Evolutionary conservation across 2,329 filamentous ascomycete genomes (phyloP), one percentile per base, ranked within the genome.

Genomic region (Paraphoma sp.): DNA sequence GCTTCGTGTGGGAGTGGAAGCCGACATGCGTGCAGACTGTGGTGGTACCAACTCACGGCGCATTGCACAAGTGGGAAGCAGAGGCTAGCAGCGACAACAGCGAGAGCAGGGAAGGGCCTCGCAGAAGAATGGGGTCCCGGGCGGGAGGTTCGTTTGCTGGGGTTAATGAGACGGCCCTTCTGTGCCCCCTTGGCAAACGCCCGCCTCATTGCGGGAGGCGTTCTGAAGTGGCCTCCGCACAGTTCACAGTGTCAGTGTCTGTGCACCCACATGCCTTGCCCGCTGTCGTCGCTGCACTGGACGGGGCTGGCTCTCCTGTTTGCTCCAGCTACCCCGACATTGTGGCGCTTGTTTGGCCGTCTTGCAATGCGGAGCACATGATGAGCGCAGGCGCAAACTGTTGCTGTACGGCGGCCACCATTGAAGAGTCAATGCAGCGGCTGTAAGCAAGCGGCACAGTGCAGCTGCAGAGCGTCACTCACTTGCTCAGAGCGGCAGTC

Each of bases 51-150:
- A 57, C 55, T 49, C 58, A 62, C 60, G 52, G 65, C 60, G 65
- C 69, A 72, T 68, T 67, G 66, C 65, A 70, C 59, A 64, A 64
- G 53, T 53, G 53, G 55, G 58, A 49, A 56, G 57, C 40, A 16
- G 40, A 36, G 10, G 40, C 12, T n/a, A 42, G 16, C 40, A 42
- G 40, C 40, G 33, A 36, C 14, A 10, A 16, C 40, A n/a, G 40
- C 40, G 40, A 16, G 43, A 16, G 29, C 29, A 44, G 41, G 41
- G 16, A 44, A 10, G 16, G 14, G 10, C 18, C 48, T 44, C 48
- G n/a, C 40, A 51, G 51, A 57, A 60, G 56, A 51, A 62, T 54
- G 63, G 54, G 45, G 59, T 62, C 55, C 65, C 62, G 58, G 54
- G 51, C 51, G 57, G 57, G 56, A 51, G 66, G 66, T 60, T 57